Base-by-base conservation (phyloP, 495 filamentous ascomycete species). In the Physcia stellaris region DNA sequence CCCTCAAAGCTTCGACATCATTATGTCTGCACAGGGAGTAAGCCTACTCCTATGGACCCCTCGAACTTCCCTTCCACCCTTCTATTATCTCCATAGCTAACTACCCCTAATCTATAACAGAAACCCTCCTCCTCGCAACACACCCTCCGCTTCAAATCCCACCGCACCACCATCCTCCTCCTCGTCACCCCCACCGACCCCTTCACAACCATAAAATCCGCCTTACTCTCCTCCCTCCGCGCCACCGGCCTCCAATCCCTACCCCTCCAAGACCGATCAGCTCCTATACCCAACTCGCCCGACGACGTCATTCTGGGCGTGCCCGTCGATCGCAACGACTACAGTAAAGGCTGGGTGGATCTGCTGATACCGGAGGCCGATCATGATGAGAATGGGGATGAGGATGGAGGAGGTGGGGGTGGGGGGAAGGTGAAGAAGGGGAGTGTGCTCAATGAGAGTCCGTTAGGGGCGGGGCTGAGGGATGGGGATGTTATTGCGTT, bases 131-230 rank as follows among this genome's bases (percentile, higher is more conserved):
- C n/a, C n/a, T n/a, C n/a, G 13, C 63, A 72, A 21, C 63, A 73
- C 58, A 85, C 82, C 9, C 55, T 94, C 26, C 71, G 79, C 19
- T 74, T 93, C 56, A 94, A 93, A 49, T 66, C 80, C 58, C 75
- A 80, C 57, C 80, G 73, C 41, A 77, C 75, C 40, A 93, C 83
- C 19, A 63, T 93, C 48, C 67, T 87, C 49, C 64, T 94, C 21
- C 73, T 83, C 46, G 66, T 77, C 21, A 67, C 72, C 26, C 62
- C 77, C 2, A 61, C 71, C 30, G 66, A 75, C 44, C 52, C 74
- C 20, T 75, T 93, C 49, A 42, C 56, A 15, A 56, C 63, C 2
- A 57, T 85, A 30, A 82, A 80, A 51, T 45, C 67, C 6, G 68
- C 79, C 6, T 70, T 94, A 2, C 63, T 86, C 13, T 52, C 61